These are phyloP conservation scores for Erodium maritimum DNA, from an alignment of 345 rosid species.

Conservation along the genomic window DNA sequence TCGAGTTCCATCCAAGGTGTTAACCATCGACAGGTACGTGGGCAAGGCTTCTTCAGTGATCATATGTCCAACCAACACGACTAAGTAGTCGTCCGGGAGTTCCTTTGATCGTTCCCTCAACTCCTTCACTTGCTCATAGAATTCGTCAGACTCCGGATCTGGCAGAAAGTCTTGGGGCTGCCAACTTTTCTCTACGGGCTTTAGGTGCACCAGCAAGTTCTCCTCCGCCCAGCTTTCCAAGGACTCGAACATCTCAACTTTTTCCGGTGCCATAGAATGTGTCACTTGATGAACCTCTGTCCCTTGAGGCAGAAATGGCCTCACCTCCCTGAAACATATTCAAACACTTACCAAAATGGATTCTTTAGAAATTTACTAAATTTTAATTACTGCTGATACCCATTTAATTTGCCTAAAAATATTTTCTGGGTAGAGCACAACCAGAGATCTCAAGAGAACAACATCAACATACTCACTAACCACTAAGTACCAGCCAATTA, in stretches of 20 bases:
- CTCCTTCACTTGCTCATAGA: slow-evolving; percentile 64
- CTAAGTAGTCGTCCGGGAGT: slow-evolving; percentile 79
- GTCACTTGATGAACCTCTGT: slow-evolving; percentile 82
- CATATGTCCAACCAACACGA: slow-evolving; percentile 77
- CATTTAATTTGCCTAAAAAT: no score
- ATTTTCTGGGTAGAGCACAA: no score
- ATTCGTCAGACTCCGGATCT: slow-evolving; percentile 25
- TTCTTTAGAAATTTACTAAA: no score
- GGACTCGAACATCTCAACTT: slow-evolving; percentile 35
- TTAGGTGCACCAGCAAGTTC: slow-evolving; percentile 54
- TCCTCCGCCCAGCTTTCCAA: slow-evolving; percentile 80
- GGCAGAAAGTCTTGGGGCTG: slow-evolving; percentile 92
- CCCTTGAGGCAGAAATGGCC: slow-evolving; percentile 66
- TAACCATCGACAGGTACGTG: slow-evolving; percentile 66
- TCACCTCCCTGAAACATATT: slow-evolving; percentile 43
- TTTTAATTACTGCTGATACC: no score
- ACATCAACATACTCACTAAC: no score
- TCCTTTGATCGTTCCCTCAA: slow-evolving; percentile 69
- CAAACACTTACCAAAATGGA: no score
- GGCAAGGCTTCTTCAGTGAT: slow-evolving; percentile 19
- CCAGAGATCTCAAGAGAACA: no score
- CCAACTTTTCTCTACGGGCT: slow-evolving; percentile 90
- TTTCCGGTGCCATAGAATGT: slow-evolving; percentile 66
- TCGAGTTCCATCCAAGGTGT: slow-evolving; percentile 63
- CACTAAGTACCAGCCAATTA: no score